Evolutionary conservation across 2,329 filamentous ascomycete genomes (phyloP).

Genomic region (Arthrobotrys pseudoclavata): DNA sequence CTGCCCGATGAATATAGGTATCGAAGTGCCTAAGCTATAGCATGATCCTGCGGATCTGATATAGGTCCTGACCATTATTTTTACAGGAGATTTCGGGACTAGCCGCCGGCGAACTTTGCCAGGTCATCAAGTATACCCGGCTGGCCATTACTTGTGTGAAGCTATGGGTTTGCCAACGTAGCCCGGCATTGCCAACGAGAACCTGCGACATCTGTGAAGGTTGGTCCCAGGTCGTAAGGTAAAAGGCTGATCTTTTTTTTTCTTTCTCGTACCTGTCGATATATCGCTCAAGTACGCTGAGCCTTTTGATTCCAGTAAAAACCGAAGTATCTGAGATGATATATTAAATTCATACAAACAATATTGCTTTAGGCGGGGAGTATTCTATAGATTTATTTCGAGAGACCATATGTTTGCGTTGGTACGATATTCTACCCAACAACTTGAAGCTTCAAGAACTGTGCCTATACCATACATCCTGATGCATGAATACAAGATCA

Average conservation of each 20-base stretch:
- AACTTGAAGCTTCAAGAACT: background rate
- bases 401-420: background rate
- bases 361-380: background rate
- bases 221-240: background rate
- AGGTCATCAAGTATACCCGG: slow-evolving; percentile 1
- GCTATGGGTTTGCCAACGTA: background rate
- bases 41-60: slow-evolving; percentile 10
- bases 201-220: background rate
- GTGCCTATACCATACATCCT: background rate
- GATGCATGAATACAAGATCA: background rate
- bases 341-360: background rate
- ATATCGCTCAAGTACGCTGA: background rate
- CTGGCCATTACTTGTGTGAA: background rate
- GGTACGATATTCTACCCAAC: background rate
- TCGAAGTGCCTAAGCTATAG: slow-evolving; percentile 3
- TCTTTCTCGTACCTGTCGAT: too few species aligned
- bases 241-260: too few species aligned
- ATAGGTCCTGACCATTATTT: background rate
- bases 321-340: too few species aligned
- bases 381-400: background rate
- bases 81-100: background rate
- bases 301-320: background rate
- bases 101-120: slow-evolving; percentile 10
- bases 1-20: background rate
- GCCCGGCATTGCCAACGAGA: background rate